A percentile compares a stretch with the other conserved stretches of the same genome.
Conservation (phyloP, 768 basidiomycete species). For the Hypholoma fasciculare region DNA sequence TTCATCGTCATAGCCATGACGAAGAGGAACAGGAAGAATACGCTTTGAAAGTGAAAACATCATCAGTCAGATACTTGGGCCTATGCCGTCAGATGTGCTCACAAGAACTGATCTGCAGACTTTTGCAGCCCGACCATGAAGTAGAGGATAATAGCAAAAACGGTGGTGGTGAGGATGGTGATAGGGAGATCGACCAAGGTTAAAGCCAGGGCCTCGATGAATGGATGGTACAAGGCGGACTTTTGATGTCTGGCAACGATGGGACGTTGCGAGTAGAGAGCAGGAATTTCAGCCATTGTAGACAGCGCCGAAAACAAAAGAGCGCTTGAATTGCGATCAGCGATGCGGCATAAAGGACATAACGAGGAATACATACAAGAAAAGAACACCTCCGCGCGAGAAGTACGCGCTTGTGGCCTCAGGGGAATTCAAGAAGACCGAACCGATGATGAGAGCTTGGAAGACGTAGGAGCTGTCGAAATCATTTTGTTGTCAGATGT, state of each 20-base stretch:
- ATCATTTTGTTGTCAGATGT: background rate
- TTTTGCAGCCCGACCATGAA: conserved; percentile 61
- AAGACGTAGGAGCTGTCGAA: conserved; percentile 49
- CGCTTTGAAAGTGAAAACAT: conserved; percentile 48
- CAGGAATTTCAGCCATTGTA: conserved; percentile 64
- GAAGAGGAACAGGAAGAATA: conserved; percentile 59
- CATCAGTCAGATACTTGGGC: conserved; percentile 17
- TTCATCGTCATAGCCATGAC: conserved; percentile 66
- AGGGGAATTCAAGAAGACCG: conserved; percentile 60
- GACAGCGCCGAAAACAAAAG: conserved; percentile 59
- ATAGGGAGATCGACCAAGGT: conserved; percentile 65
- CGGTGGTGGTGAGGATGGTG: conserved; percentile 39
- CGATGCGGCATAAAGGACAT: background rate
- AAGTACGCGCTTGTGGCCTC: conserved; percentile 62
- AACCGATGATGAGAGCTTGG: conserved; percentile 55
- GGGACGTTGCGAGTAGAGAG: conserved; percentile 59
- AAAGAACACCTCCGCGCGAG: conserved; percentile 77
- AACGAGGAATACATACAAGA: conserved; percentile 50
- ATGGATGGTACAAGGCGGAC: conserved; percentile 55
- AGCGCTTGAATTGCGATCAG: conserved; percentile 34
- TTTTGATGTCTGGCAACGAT: conserved; percentile 58
- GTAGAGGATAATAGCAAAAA: conserved; percentile 56
- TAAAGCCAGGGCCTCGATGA: conserved; percentile 44
- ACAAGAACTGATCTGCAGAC: conserved; percentile 63
- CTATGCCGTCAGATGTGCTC: conserved; percentile 23